A percentile compares a stretch with the other conserved stretches of the same genome.
Evolutionary conservation across 2,329 filamentous ascomycete species (phyloP).

Genomic region (Didymosphaeria variabile): DNA sequence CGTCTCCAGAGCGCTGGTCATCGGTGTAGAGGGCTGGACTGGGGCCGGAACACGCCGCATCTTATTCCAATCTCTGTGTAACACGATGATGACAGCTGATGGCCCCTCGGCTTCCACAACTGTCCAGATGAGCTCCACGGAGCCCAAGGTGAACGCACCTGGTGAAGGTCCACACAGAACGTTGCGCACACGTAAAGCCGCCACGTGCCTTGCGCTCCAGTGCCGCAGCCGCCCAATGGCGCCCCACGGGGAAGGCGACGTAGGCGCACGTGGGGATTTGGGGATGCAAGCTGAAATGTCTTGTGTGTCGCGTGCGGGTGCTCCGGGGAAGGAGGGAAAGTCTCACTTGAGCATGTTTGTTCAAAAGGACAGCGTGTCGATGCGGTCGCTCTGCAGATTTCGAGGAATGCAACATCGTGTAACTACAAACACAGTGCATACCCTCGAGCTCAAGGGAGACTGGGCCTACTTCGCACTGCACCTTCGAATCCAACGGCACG

Average conservation of each 20-base stretch:
- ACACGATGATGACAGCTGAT: not conserved
- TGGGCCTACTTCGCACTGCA: no score
- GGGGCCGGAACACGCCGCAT: no score
- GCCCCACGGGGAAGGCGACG: not conserved
- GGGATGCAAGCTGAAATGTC: not conserved
- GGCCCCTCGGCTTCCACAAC: no score
- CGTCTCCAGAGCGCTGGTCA: not conserved
- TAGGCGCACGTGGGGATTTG: not conserved
- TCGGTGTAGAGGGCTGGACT: not conserved
- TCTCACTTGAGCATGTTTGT: not conserved
- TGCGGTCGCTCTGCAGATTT: no score
- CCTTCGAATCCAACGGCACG: no score
- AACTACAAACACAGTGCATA: no score
- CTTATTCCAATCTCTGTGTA: not conserved
- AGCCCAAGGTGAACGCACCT: not conserved
- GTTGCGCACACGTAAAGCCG: not conserved
- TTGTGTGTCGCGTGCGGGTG: conserved; percentile 1
- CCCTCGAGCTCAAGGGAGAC: no score
- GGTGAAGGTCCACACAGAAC: not conserved
- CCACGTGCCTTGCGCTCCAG: not conserved
- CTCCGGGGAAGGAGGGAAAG: not conserved
- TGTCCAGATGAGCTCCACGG: no score
- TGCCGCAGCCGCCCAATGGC: not conserved
- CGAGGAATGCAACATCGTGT: no score
- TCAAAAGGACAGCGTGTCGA: not conserved